phyloP scores from a whole-genome alignment of 2,329 filamentous ascomycete species.

The Phialocephala sp. region DNA sequence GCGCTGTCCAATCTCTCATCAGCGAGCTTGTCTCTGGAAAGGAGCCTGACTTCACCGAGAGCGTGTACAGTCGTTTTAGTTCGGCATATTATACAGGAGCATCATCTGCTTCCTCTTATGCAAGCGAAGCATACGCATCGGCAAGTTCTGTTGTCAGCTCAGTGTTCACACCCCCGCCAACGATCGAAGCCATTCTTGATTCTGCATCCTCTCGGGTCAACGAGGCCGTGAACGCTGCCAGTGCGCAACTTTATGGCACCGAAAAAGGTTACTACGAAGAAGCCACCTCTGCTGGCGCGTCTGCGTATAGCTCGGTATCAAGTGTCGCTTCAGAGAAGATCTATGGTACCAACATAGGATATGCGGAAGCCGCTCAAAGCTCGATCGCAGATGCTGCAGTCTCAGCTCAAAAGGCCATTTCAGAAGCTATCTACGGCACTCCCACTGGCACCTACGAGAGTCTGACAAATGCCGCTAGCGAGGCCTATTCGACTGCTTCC shows the following conservation, averaged over 20 bases:
- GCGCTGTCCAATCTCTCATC: slow-evolving; percentile 72
- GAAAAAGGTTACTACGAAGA: slow-evolving; percentile 58
- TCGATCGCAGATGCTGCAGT: slow-evolving; percentile 59
- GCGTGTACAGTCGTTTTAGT: slow-evolving; percentile 73
- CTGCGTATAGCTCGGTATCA: slow-evolving; percentile 56
- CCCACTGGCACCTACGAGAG: slow-evolving; percentile 47
- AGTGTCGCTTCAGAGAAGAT: slow-evolving; percentile 58
- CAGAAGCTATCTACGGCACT: slow-evolving; percentile 61
- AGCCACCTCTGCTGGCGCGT: slow-evolving; percentile 57
- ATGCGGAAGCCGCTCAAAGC: slow-evolving; percentile 57
- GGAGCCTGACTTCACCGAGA: slow-evolving; percentile 82
- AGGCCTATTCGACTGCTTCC: slow-evolving; percentile 33
- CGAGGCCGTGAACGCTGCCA: slow-evolving; percentile 63
- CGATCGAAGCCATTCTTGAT: slow-evolving; percentile 61
- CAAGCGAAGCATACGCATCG: slow-evolving; percentile 52
- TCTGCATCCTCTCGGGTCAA: slow-evolving; percentile 62
- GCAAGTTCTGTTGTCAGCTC: slow-evolving; percentile 52
- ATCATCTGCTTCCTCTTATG: slow-evolving; percentile 58
- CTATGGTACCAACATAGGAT: slow-evolving; percentile 58
- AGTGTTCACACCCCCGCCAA: slow-evolving; percentile 61
- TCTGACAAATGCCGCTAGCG: slow-evolving; percentile 31
- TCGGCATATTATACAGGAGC: slow-evolving; percentile 73
- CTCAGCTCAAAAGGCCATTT: slow-evolving; percentile 61
- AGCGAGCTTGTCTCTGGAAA: slow-evolving; percentile 78
- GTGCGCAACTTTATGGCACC: slow-evolving; percentile 61